Percentiles rank a stretch among this genome's conserved stretches.
These are phyloP conservation scores for Annona squamosa DNA, from an alignment of 164 flowering plant species.

Conservation along the genomic window DNA sequence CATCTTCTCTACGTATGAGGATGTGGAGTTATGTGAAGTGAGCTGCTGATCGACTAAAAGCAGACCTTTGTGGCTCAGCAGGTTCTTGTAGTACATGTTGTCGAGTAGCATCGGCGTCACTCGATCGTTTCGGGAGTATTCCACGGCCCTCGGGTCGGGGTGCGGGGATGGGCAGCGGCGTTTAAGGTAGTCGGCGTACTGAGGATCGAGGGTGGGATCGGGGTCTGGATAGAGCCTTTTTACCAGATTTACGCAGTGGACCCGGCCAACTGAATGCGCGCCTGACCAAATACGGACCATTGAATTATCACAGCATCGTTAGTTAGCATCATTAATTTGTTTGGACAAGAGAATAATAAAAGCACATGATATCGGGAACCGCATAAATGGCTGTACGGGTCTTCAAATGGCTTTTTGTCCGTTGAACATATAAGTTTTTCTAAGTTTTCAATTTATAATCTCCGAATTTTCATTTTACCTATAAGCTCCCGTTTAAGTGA, in stretches of 20 bases:
- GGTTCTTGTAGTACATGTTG: conserved; percentile 72
- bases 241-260: conserved; percentile 68
- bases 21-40: conserved; percentile 48
- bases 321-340: too few relatives aligned
- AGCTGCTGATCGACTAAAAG: conserved; percentile 57
- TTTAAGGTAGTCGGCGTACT: conserved; percentile 51
- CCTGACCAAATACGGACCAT: conserved; percentile 29
- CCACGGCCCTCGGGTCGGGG: conserved; percentile 57
- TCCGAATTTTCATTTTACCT: too few relatives aligned
- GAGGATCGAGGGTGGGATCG: conserved; percentile 76
- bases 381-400: too few relatives aligned
- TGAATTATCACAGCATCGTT: too few relatives aligned
- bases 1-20: conserved; percentile 63
- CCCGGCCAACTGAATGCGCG: conserved; percentile 86
- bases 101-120: conserved; percentile 74
- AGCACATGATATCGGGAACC: too few relatives aligned
- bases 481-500: too few relatives aligned
- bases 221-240: conserved; percentile 67
- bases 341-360: too few relatives aligned
- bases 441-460: too few relatives aligned
- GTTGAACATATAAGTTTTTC: too few relatives aligned
- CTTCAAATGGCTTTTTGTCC: too few relatives aligned
- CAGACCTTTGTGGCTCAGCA: conserved; percentile 60
- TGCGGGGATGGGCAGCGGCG: conserved; percentile 61
- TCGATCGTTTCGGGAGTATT: conserved; percentile 59